Conservation (phyloP, 164 flowering plant species). For the Cinnamomum micranthum region DNA sequence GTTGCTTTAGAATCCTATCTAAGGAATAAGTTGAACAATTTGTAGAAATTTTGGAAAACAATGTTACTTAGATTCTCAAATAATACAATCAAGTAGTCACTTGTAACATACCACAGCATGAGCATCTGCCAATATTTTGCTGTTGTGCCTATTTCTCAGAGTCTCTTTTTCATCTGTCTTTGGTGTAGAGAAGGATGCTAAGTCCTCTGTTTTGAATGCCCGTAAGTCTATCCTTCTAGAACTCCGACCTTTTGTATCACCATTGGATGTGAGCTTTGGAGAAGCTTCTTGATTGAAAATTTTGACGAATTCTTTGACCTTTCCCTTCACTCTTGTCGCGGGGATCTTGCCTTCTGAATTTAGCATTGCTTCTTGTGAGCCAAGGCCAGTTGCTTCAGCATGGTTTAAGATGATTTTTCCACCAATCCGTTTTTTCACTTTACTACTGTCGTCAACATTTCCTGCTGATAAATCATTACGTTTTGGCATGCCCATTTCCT, state of each 20-base stretch:
- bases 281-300: slow-evolving; percentile 64
- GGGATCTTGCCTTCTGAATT: slow-evolving; percentile 22
- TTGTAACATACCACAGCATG: slow-evolving; percentile 28
- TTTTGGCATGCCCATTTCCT: slow-evolving; percentile 22
- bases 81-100: neutral
- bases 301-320: slow-evolving; percentile 69
- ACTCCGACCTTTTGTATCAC: slow-evolving; percentile 26
- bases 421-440: slow-evolving; percentile 25
- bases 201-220: slow-evolving; percentile 18
- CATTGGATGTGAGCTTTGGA: slow-evolving; percentile 22
- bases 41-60: neutral
- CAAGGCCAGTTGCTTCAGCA: slow-evolving; percentile 19
- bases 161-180: slow-evolving; percentile 17
- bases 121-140: slow-evolving; percentile 19
- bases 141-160: slow-evolving; percentile 6
- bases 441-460: slow-evolving; percentile 16
- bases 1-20: neutral
- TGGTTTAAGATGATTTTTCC: slow-evolving; percentile 13
- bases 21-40: neutral
- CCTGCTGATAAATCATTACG: slow-evolving; percentile 15
- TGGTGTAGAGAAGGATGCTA: slow-evolving; percentile 9
- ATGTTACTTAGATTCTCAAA: neutral
- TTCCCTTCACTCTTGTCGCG: slow-evolving; percentile 43
- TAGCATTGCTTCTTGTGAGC: slow-evolving; percentile 18
- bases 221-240: slow-evolving; percentile 29